Percentiles rank a stretch among this genome's conserved stretches.
Conservation (phyloP, 176 grass and related monocot genomes). For the Avena insularis region DNA sequence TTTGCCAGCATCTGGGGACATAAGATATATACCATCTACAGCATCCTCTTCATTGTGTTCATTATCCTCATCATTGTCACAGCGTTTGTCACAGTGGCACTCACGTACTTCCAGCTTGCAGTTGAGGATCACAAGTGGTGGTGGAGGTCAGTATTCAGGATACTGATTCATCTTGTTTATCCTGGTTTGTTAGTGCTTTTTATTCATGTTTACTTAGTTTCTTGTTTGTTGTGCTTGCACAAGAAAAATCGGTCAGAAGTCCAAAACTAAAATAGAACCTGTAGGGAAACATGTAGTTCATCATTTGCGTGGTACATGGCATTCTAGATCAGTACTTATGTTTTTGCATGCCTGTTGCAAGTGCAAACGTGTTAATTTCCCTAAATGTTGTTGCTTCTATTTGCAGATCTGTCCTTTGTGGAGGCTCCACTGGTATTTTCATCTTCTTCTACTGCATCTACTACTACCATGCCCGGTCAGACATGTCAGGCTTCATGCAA, state of each 20-base stretch:
- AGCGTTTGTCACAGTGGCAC: conserved; percentile 88
- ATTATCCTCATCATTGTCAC: conserved; percentile 97
- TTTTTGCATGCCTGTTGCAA: neutral
- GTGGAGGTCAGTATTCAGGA: conserved; percentile 83
- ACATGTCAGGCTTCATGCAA: conserved; percentile 99
- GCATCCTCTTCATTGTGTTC: conserved; percentile 96
- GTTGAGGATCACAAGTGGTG: conserved; percentile 97
- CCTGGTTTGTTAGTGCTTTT: neutral
- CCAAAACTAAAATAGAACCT: conserved; percentile 4
- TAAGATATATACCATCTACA: conserved; percentile 98
- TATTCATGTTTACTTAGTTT: conserved; percentile 9
- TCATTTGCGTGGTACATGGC: neutral
- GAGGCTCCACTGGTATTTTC: conserved; percentile 92
- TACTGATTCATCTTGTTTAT: conserved; percentile 29
- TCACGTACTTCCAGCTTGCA: conserved; percentile 95
- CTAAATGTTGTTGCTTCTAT: neutral
- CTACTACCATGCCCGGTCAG: conserved; percentile 89
- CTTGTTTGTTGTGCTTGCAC: conserved; percentile 11
- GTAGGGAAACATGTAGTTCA: neutral
- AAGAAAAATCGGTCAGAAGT: neutral
- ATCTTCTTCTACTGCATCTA: conserved; percentile 96
- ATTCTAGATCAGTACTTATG: neutral
- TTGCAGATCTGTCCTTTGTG: conserved; percentile 82
- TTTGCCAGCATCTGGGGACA: conserved; percentile 97
- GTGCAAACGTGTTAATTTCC: neutral